Conservation (phyloP, 805 yeast species). For the Hanseniaspora hatyaiensis region DNA sequence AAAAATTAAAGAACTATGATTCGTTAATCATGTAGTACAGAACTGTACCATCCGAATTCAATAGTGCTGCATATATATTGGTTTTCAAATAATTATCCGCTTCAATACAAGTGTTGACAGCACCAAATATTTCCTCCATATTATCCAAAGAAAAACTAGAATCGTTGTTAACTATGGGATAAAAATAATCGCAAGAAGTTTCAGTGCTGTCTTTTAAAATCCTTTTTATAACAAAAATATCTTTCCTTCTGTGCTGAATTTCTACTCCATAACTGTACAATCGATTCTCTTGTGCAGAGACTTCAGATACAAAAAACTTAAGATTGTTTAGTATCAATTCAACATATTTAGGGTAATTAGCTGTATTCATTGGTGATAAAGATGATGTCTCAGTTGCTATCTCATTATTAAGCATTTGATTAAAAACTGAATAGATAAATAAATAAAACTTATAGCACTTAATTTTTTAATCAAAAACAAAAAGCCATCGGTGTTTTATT, state of each 20-base stretch:
- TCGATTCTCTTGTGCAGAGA: background rate
- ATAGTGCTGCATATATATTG: constrained; percentile 8
- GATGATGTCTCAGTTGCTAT: background rate
- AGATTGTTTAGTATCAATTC: constrained; percentile 5
- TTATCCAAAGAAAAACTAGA: background rate
- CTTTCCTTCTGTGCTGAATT: no score
- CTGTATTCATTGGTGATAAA: background rate
- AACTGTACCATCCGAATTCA: constrained; percentile 9
- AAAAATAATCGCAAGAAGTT: background rate
- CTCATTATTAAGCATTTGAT: no score
- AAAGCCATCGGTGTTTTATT: no score
- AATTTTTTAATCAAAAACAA: no score
- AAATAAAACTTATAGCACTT: no score
- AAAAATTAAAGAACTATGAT: constrained; percentile 9
- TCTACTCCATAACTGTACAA: background rate
- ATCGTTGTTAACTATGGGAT: background rate
- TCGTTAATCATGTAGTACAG: background rate
- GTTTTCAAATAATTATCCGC: no score
- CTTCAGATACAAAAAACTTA: constrained; percentile 6
- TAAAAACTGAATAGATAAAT: no score
- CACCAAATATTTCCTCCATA: background rate
- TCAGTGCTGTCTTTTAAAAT: background rate
- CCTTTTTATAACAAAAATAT: background rate
- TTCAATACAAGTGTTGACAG: no score
- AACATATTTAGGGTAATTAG: background rate